Evolutionary conservation across 441 rosid species (phyloP), one percentile per base, ranked within the genome.

Genomic region (Erysimum cheiri): DNA sequence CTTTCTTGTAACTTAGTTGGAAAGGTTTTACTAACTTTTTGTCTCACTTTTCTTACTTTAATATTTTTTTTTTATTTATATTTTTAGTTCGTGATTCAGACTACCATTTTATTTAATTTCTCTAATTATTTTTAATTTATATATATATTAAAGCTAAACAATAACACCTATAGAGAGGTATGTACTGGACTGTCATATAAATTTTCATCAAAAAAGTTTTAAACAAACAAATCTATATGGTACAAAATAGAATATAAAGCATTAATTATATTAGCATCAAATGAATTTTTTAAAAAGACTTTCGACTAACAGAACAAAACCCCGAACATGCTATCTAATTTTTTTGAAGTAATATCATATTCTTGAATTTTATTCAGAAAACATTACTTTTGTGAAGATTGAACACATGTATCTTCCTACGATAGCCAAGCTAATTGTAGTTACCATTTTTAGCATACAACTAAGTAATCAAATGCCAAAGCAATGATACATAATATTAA

Each of bases 21-120:
- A 55, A 75, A 75, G 74, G 44, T 55, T 75, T 69, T 69, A 62
- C 74, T 75, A 14, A 63, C 78, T 33, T 75, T 74, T 69, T 69
- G 31, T 61, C 10, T 46, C 37, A 33, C 68, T 49, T 60, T 53
- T 43, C 19, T 47, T 37, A 6, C 36, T 19, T 14, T 17, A 8
- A 14, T 53, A 39, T 57, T 9, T 33, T 0, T 35, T 2, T 12
- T 1, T n/a, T n/a, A 46, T 15, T 14, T 7, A 22, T 63, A 44
- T 28, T 52, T 53, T 29, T 12, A 5, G 12, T 47, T 13, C 8
- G 37, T 32, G 14, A 8, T 26, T 31, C 26, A 4, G 13, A 4
- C 36, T 5, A 6, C 1, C 19, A 39, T 31, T n/a, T 6, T 31
- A 29, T 29, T n/a, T n/a, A n/a, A n/a, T n/a, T n/a, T n/a, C n/a